Evolutionary conservation across 345 rosid genomes (phyloP).

Genomic region (Eucalyptus pauciflora): DNA sequence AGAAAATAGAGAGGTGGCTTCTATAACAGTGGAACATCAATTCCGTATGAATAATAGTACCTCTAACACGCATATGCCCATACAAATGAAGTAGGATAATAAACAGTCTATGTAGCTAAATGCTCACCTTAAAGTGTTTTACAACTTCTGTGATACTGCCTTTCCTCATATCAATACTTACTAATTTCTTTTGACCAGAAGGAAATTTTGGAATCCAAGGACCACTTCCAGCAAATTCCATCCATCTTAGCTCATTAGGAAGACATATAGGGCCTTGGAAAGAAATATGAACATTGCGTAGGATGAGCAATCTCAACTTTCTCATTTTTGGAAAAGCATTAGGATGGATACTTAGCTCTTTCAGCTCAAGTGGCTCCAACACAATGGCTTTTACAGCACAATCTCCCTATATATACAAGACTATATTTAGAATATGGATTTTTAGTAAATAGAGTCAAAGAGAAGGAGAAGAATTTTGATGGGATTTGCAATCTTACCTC

Average conservation of each 20-base stretch:
- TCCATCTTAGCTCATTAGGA: not conserved
- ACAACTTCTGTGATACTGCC: rapidly evolving
- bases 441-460: not conserved
- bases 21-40: too few relatives aligned
- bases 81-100: not conserved
- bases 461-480: not conserved
- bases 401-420: not conserved
- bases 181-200: not conserved
- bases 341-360: too few relatives aligned
- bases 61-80: not conserved
- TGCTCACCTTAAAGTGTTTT: not conserved
- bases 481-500: not conserved
- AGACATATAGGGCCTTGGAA: not conserved
- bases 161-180: not conserved
- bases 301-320: not conserved
- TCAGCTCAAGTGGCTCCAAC: rapidly evolving
- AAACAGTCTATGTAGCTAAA: not conserved
- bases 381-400: not conserved
- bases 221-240: too few relatives aligned
- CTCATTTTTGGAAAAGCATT: not conserved
- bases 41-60: too few relatives aligned
- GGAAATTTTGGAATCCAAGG: too few relatives aligned
- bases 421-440: not conserved
- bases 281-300: not conserved
- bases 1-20: too few relatives aligned